Base-by-base conservation (phyloP, 805 yeast genomes). In the Candida maesae region DNA sequence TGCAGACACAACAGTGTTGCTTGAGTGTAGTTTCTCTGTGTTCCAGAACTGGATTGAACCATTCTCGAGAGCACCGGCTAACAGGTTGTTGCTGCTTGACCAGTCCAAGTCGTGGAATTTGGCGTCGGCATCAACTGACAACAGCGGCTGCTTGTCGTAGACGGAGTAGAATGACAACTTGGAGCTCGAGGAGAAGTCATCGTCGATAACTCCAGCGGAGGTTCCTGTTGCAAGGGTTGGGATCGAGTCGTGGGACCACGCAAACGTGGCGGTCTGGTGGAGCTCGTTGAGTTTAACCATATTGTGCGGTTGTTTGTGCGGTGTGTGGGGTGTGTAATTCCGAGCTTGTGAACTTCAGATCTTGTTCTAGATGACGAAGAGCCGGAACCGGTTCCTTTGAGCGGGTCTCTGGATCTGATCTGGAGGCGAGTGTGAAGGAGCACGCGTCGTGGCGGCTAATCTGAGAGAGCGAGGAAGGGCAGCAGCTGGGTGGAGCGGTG, bases 171-270 rank as follows among this genome's bases (percentile, higher is more conserved):
- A 70, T 54, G 88, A 90, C 43, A 93, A 66, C n/a, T 74, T 64
- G 2, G 96, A 79, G 21, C 80, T 73, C 16, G 93, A 79, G 30
- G 90, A 80, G 63, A 90, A 90, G 59, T 83, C 80, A 32, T 84
- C 85, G 60, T 88, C 96, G 53, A 93, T 84, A 12, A 96, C 95
- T 7, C 98, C 98, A 0, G 98, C 90, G n/a, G 87, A 84, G 0
- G 96, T 84, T 17, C 96, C 99, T 2, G 96, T 78, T 17, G 89
- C 97, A 50, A 93, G 60, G 39, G 77, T 64, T 14, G 97, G 97
- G 46, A 79, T 65, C 39, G 63, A 61, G 51, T 78, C 85, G 50
- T 81, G 77, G 34, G 96, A 86, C 97, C 98, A 91, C 33, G 98
- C 95, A 67, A 93, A 88, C n/a, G 95, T 81, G 38, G 96, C 90